Conservation (phyloP, 305 asterid species). For the Galium porrigens region DNA sequence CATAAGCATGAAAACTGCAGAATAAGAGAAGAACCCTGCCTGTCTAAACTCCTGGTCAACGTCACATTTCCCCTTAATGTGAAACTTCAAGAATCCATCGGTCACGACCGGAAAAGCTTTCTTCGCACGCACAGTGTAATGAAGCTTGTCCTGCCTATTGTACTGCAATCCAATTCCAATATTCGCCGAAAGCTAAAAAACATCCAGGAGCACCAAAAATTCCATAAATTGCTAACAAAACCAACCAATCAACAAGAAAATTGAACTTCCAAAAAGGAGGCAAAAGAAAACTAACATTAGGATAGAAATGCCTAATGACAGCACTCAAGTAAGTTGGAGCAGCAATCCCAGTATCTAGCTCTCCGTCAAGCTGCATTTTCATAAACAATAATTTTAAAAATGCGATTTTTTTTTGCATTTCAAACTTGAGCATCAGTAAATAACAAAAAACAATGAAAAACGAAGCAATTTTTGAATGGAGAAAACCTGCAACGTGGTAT, state of each 20-base stretch:
- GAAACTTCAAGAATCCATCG: constrained; percentile 36
- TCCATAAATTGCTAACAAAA: not conserved
- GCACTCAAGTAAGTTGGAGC: constrained; percentile 45
- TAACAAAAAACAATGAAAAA: not conserved
- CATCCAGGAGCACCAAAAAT: not conserved
- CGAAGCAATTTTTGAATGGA: not conserved
- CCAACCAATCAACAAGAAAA: not conserved
- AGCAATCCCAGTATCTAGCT: constrained; percentile 66
- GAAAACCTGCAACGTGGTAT: constrained; percentile 45
- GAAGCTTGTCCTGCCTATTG: constrained; percentile 36
- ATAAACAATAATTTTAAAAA: not conserved
- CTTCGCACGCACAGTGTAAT: constrained; percentile 49
- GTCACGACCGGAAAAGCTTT: constrained; percentile 48
- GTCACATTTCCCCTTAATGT: constrained; percentile 49
- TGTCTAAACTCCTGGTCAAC: constrained; percentile 42
- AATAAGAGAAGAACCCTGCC: constrained; percentile 23
- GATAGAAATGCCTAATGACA: constrained; percentile 54
- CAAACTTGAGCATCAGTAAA: not conserved
- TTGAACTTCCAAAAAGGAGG: not conserved
- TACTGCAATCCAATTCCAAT: constrained; percentile 50
- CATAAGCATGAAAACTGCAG: not conserved
- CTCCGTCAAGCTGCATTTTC: constrained; percentile 46
- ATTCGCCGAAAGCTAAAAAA: constrained; percentile 38
- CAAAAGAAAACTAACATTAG: constrained; percentile 31
- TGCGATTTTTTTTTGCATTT: not conserved